Conservation (phyloP, 2,329 filamentous ascomycete genomes). For the Fusarium algeriense region DNA sequence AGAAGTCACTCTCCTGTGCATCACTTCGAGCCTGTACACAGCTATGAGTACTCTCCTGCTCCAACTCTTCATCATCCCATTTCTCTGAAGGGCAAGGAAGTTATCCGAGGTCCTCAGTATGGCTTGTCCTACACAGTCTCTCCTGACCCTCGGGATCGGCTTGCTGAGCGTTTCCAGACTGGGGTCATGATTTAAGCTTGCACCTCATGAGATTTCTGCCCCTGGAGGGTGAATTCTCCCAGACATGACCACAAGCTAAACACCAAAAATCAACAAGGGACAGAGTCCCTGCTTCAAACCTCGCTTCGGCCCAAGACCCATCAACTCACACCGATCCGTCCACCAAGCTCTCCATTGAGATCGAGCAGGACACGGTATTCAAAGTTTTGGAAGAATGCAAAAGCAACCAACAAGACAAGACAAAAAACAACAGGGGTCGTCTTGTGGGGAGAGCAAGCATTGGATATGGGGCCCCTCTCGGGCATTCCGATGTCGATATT, state of each 20-base stretch:
- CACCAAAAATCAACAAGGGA: background rate
- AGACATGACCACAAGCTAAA: conserved; percentile 55
- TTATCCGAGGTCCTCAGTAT: conserved; percentile 51
- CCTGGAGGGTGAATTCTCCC: conserved; percentile 55
- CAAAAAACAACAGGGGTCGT: background rate
- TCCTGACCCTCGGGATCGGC: conserved; percentile 54
- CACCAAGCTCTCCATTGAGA: conserved; percentile 27
- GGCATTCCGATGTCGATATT: conserved; percentile 4
- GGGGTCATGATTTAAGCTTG: conserved; percentile 33
- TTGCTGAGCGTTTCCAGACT: conserved; percentile 29
- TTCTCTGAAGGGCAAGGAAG: conserved; percentile 60
- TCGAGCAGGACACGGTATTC: conserved; percentile 27
- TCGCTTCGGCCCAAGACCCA: conserved; percentile 7
- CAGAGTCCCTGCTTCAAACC: background rate
- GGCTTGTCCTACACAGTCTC: conserved; percentile 52
- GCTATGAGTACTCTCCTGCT: conserved; percentile 23
- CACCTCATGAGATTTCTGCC: conserved; percentile 42
- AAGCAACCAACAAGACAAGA: background rate
- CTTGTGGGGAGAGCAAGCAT: conserved; percentile 1
- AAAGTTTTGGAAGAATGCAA: background rate
- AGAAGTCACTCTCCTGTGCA: conserved; percentile 33
- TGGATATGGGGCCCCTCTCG: background rate
- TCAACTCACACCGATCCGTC: conserved; percentile 10
- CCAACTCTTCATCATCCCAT: conserved; percentile 38
- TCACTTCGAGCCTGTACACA: conserved; percentile 13